Base-by-base conservation (phyloP, 331 rosid species). In the Cucumis variabilis region DNA sequence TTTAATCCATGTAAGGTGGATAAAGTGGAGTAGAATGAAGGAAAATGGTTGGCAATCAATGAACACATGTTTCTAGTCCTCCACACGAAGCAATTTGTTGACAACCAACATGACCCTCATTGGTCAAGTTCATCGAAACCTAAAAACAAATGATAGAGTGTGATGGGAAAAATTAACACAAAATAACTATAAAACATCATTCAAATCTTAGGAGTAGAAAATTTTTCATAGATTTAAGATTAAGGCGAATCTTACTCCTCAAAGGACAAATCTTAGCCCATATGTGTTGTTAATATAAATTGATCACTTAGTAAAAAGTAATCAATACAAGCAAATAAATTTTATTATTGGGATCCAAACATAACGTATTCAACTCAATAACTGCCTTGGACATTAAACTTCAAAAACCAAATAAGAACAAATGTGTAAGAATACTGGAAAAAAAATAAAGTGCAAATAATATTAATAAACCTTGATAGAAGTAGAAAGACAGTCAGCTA, bases 61-160 rank as follows among this genome's bases (percentile, higher is more conserved):
- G 91, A 90, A 87, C 96, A 91, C 98, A 97, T 96, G 95, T 91
- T 91, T 97, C 99, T 70, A 97, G 91, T 77, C 99, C 99, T 87
- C 99, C 99, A 91, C 88, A 76, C 44, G 90, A 86, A 88, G 99
- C 98, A 90, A 97, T 97, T 93, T 94, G 98, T 90, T 37, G 92
- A 88, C 99, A 97, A 72, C 99, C 99, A 91, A 92, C 92, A 83
- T 95, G 96, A 90, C 96, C 96, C 88, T 97, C 99, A 88, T 97
- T 96, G 21, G 99, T 96, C 90, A 97, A 91, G 92, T 96, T 96
- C 99, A 97, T 97, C 88, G 96, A 90, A 93, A 94, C 99, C 99
- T 97, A 95, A 85, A 87, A 92, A 86, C 80, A 86, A 50, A 83
- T 46, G 88, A 80, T 77, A 90, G 50, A 19, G 72, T 41, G 69